phyloP scores from a whole-genome alignment of 2,329 filamentous ascomycete species.

The Aspergillus sp. region DNA sequence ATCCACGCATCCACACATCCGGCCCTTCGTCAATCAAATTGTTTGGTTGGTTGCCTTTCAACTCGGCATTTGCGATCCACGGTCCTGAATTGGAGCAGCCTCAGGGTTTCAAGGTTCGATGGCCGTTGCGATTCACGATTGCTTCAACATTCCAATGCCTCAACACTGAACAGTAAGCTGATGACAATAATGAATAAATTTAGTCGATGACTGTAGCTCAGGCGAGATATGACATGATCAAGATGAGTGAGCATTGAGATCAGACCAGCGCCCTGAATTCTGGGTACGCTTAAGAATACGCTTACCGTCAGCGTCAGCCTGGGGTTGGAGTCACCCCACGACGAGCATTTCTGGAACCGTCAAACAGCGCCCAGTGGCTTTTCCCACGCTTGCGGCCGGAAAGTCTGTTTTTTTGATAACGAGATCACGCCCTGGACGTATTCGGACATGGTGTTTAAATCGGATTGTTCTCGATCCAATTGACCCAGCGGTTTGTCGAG shows the following conservation, averaged over 20 bases:
- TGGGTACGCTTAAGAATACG: background rate
- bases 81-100: background rate
- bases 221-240: background rate
- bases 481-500: background rate
- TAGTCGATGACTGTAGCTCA: background rate
- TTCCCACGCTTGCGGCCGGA: background rate
- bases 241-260: background rate
- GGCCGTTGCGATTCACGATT: background rate
- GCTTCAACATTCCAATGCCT: background rate
- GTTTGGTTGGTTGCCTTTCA: constrained; percentile 10
- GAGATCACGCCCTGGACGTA: background rate
- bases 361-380: background rate
- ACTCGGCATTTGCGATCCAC: background rate
- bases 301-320: background rate
- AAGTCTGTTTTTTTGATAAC: background rate
- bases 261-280: background rate
- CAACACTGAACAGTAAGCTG: background rate
- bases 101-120: background rate
- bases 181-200: background rate
- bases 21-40: constrained; percentile 10
- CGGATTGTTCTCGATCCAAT: background rate
- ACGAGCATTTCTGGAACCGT: background rate
- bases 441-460: background rate
- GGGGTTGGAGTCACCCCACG: background rate
- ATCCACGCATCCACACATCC: background rate